Evolutionary conservation across 257 asterid species (phyloP), one percentile per base, ranked within the genome.

Genomic region (Solanum paucissectum): DNA sequence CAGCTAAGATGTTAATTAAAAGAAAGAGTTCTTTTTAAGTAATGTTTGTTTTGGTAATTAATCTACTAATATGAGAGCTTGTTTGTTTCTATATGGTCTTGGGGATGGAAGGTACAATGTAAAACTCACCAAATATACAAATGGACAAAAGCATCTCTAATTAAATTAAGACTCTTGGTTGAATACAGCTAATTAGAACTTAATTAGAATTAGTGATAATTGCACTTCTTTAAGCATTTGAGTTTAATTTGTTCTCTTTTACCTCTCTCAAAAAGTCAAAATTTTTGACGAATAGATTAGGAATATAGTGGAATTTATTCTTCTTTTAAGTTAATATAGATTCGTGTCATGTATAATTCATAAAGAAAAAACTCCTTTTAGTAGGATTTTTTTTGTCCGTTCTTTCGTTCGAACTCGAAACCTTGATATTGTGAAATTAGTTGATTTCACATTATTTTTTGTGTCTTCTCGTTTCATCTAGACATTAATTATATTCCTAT

Each of bases 361-460:
- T 13, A 27, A 27, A 55, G 1, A 3, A 1, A 5, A 69, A 69
- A 68, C 11, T 27, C 5, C 1, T 0, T 27, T 13, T 29, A 68
- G 1, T 27, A 29, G 23, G 10, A 12, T 2, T 27, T 25, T 66
- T 6, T 13, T 69, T 25, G 5, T 64, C 1, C 3, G 0, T 68
- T 68, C 4, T 0, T 0, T 13, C 1, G 10, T 29, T 6, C 1
- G 0, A 29, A 29, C 0, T 29, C 0, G 0, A 69, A 29, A 69
- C 11, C 6, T 29, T 14, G 18, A 7, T 32, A 68, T 12, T 1
- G 5, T 12, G 11, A 3, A 29, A 29, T 29, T 10, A 29, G 3
- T 52, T 55, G 10, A 55, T 18, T 55, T 55, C 64, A 55, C 60
- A 52, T 52, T 52, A 16, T 52, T 6, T 55, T 16, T 36, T 74